Base-by-base conservation (phyloP, 768 basidiomycete genomes). In the Kwoniella shandongensis region DNA sequence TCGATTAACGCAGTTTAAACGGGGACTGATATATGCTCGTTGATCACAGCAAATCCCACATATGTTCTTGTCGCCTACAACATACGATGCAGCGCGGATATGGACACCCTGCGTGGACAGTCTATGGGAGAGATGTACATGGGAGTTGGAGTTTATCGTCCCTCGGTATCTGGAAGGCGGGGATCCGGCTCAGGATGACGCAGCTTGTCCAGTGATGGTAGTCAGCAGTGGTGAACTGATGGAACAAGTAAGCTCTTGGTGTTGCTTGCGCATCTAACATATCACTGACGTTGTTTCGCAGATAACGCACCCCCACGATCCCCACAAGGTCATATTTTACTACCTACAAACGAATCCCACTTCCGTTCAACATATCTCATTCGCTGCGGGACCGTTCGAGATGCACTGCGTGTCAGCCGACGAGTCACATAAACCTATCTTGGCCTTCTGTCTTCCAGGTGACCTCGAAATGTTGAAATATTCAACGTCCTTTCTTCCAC, bases 101-200 rank as follows among this genome's bases (percentile, higher is more conserved):
- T 99, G 96, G 96, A 86, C 97, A n/a, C 96, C 96, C 13, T 99
- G 96, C 69, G 77, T 97, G 18, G 96, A 99, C 76, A 89, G 85
- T 66, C 77, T 91, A 20, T 94, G 91, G 89, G 93, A 96, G 77
- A 87, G 90, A 67, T 96, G 89, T 66, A 93, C 94, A 6, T 99
- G 96, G 96, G 96, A 99, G 70, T 88, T 98, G 55, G 91, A 97
- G 76, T 90, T 96, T 75, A 85, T 96, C 48, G 93, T 96, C 30
- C 92, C 93, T 47, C 63, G 76, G 26, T 61, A 65, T 27, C 62
- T 73, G 23, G 66, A 59, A 32, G 62, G 55, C 15, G 56, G 50
- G 25, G 81, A 86, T 63, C 86, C 85, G 89, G 56, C 39, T 8
- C 29, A 45, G 11, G 51, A 58, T 18, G 59, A 61, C 39, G 59